Base-by-base conservation (phyloP, 1,284 basidiomycete species). In the Schizophyllum commune region DNA sequence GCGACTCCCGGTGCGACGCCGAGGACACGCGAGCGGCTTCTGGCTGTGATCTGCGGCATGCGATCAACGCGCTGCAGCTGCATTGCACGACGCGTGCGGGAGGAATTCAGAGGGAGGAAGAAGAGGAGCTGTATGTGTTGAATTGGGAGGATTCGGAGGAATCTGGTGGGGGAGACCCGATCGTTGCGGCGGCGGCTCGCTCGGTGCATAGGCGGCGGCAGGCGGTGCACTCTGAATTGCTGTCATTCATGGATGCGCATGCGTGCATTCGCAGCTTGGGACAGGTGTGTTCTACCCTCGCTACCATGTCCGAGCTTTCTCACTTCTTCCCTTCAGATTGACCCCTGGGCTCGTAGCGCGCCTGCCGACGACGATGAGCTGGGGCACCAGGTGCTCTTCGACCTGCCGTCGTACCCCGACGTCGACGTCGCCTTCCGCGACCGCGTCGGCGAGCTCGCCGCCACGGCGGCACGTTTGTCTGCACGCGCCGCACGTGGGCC, bases 1-100 rank as follows among this genome's bases (percentile, higher is more conserved):
- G 82, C 70, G 71, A 47, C 17, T 13, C 17, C 17, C 17, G 39
- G 13, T 47, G 2, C 39, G 39, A 47, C 39, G 39, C 39, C 39
- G 39, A 47, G 39, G 39, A 47, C 39, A 47, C 39, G 39, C 39
- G 39, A 47, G 39, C 39, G 9, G 39, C 39, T 20, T 39, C 58
- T 15, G 59, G 58, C 71, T 20, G 32, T 22, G 90, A 92, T 73
- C 73, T 92, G 22, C 75, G 90, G 58, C 77, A 78, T 62, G 76
- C 81, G 9, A 80, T 91, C 60, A 78, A 77, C 61, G 72, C 79
- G 65, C 73, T 91, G 58, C 85, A 91, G 72, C 75, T 88, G 65
- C 70, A 71, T 65, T 79, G 78, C n/a, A 61, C 61, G 39, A 52
- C 56, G 54, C n/a, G 58, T 60, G 27, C 27, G 27, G 27, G 27